Conservation (phyloP, 352 stramenopile species). For the Lagenidium sp. region DNA sequence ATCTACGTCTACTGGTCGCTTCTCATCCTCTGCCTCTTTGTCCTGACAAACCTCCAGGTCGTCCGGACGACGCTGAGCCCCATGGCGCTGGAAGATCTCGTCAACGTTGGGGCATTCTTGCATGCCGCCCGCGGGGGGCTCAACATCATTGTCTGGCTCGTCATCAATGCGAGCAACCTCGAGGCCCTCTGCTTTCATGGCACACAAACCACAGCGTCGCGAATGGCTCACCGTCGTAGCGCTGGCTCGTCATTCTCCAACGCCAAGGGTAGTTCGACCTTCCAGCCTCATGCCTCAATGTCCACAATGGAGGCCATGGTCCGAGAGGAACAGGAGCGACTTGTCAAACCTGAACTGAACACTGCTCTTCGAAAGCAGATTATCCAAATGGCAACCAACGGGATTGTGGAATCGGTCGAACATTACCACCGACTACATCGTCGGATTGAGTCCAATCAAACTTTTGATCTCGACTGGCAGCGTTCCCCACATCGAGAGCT, state of each 20-base stretch:
- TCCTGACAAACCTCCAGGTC: constrained; percentile 34
- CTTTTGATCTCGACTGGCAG: constrained; percentile 75
- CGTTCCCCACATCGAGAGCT: constrained; percentile 49
- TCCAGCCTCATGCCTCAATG: too few species aligned
- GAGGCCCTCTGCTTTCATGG: constrained; percentile 20
- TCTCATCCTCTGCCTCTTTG: constrained; percentile 59
- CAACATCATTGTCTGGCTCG: constrained; percentile 83
- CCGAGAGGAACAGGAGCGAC: constrained; percentile 16
- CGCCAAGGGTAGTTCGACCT: background rate
- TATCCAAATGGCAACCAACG: constrained; percentile 84
- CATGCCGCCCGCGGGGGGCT: constrained; percentile 68
- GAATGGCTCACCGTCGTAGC: background rate
- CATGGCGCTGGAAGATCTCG: constrained; percentile 36
- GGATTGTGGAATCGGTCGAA: constrained; percentile 82
- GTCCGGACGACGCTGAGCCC: constrained; percentile 19
- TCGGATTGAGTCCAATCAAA: constrained; percentile 69
- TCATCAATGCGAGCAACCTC: constrained; percentile 64
- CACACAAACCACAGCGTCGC: background rate
- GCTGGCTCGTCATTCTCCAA: background rate
- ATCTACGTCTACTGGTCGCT: constrained; percentile 85
- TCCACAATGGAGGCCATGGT: background rate
- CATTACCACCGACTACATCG: constrained; percentile 65
- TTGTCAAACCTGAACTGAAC: constrained; percentile 78
- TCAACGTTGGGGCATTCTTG: constrained; percentile 71
- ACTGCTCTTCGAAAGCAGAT: constrained; percentile 75